A percentile compares a stretch with the other conserved stretches of the same genome.
These are phyloP conservation scores for Cadophora sp. DNA, from an alignment of 2,329 filamentous ascomycete genomes.

Conservation along the genomic window DNA sequence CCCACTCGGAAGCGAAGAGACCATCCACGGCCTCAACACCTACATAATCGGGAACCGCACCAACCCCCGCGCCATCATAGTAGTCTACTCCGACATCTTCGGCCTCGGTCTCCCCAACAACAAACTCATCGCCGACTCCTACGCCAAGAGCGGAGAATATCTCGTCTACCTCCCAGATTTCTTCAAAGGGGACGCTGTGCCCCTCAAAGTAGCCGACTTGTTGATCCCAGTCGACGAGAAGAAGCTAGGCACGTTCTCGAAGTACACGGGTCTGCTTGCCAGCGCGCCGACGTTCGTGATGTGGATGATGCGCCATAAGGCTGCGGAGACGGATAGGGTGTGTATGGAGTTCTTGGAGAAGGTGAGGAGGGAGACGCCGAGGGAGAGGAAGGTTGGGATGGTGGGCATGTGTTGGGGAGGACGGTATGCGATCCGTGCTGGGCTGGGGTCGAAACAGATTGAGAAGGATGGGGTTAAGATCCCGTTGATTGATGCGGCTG, in stretches of 20 bases:
- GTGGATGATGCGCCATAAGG: slow-evolving; percentile 47
- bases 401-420: slow-evolving; percentile 50
- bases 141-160: slow-evolving; percentile 43
- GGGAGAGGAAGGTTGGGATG: slow-evolving; percentile 46
- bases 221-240: slow-evolving; percentile 47
- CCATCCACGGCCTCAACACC: slow-evolving; percentile 47
- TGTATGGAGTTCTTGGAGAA: slow-evolving; percentile 47
- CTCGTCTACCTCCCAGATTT: slow-evolving; percentile 46
- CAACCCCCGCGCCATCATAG: slow-evolving; percentile 42
- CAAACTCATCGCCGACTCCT: slow-evolving; percentile 45
- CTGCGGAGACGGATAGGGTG: slow-evolving; percentile 42
- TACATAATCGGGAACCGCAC: slow-evolving; percentile 48
- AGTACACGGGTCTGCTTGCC: slow-evolving; percentile 50
- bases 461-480: slow-evolving; percentile 46
- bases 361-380: slow-evolving; percentile 44
- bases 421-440: slow-evolving; percentile 45
- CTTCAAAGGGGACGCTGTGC: slow-evolving; percentile 45
- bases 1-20: slow-evolving; percentile 48
- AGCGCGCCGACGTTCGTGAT: slow-evolving; percentile 43
- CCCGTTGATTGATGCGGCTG: slow-evolving; percentile 48
- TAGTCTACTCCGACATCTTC: slow-evolving; percentile 45
- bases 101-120: slow-evolving; percentile 44
- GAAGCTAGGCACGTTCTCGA: slow-evolving; percentile 46
- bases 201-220: slow-evolving; percentile 46
- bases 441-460: slow-evolving; percentile 45